A percentile compares a stretch with the other conserved stretches of the same genome.
These are phyloP conservation scores for Zalaria sp. DNA, from an alignment of 2,329 filamentous ascomycete species.

Conservation along the genomic window DNA sequence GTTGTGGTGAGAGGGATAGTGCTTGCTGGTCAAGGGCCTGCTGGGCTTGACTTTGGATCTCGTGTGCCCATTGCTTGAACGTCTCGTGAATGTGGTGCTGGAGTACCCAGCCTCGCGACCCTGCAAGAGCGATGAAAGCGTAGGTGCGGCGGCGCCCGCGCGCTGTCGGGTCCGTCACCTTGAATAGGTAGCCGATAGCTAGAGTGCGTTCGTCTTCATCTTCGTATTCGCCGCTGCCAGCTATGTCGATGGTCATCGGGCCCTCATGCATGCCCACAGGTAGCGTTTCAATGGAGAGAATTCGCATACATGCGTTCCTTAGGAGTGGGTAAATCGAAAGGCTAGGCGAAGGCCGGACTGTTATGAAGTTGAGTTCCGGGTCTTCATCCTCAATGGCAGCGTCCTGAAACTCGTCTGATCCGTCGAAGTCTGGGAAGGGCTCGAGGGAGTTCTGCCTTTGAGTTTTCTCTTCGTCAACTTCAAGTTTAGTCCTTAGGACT, in stretches of 20 bases:
- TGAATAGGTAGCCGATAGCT: constrained; percentile 3
- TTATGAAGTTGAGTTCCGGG: neutral
- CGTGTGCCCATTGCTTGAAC: neutral
- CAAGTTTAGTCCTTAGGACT: neutral
- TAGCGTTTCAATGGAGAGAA: constrained; percentile 3
- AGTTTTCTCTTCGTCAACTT: neutral
- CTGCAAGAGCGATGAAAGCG: constrained; percentile 3
- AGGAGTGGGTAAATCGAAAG: neutral
- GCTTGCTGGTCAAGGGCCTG: neutral
- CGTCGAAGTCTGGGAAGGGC: too few relatives aligned
- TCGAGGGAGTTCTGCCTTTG: too few relatives aligned
- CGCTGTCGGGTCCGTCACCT: constrained; percentile 4
- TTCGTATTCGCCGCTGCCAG: neutral
- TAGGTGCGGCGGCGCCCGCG: constrained; percentile 3
- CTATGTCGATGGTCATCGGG: constrained; percentile 1
- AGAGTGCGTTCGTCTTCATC: constrained; percentile 1
- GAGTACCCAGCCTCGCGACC: neutral
- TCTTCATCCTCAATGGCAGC: too few relatives aligned
- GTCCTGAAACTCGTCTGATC: too few relatives aligned
- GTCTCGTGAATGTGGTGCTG: neutral
- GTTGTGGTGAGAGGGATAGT: too few relatives aligned
- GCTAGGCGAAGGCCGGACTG: neutral
- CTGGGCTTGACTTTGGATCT: neutral
- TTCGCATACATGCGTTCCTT: constrained; percentile 2
- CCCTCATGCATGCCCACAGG: constrained; percentile 1